These are phyloP conservation scores for Podospora pseudoanserina DNA, from an alignment of 495 filamentous ascomycete genomes.

Conservation along the genomic window DNA sequence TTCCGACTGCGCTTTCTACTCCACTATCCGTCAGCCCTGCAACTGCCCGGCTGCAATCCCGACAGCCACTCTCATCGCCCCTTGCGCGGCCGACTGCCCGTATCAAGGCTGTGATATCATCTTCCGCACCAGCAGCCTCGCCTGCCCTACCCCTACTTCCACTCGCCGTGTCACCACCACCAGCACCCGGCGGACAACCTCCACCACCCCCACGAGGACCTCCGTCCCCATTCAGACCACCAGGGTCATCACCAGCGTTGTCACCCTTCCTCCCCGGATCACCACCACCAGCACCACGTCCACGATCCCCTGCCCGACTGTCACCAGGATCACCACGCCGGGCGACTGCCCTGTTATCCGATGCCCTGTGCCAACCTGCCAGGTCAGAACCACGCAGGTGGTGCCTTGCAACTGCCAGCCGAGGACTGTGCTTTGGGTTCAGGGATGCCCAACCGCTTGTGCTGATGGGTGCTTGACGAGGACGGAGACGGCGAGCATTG, in stretches of 20 bases:
- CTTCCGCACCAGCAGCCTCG: constrained; percentile 23
- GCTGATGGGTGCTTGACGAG: constrained; percentile 36
- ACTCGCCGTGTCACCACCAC: constrained; percentile 12
- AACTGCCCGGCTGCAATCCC: constrained; percentile 29
- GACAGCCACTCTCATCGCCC: constrained; percentile 31
- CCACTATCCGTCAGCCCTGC: constrained; percentile 30
- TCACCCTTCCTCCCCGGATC: constrained; percentile 22
- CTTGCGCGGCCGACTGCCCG: constrained; percentile 32
- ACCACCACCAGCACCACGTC: constrained; percentile 13
- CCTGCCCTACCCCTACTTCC: constrained; percentile 23
- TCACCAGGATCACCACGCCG: constrained; percentile 39
- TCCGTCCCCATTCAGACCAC: constrained; percentile 13
- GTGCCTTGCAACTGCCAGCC: constrained; percentile 39
- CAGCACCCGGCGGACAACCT: constrained; percentile 12
- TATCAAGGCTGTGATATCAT: constrained; percentile 33
- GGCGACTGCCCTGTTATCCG: constrained; percentile 37
- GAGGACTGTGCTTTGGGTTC: constrained; percentile 39
- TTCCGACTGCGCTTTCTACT: constrained; percentile 27
- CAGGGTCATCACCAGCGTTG: constrained; percentile 26
- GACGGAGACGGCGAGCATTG: constrained; percentile 28
- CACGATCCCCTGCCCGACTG: constrained; percentile 34
- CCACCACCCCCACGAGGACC: constrained; percentile 15
- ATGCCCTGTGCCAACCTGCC: constrained; percentile 42
- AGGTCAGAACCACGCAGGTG: constrained; percentile 27
- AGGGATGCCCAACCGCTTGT: constrained; percentile 40